Evolutionary conservation across 768 basidiomycete genomes (phyloP).

Genomic region (Leccinum aurantiacum): DNA sequence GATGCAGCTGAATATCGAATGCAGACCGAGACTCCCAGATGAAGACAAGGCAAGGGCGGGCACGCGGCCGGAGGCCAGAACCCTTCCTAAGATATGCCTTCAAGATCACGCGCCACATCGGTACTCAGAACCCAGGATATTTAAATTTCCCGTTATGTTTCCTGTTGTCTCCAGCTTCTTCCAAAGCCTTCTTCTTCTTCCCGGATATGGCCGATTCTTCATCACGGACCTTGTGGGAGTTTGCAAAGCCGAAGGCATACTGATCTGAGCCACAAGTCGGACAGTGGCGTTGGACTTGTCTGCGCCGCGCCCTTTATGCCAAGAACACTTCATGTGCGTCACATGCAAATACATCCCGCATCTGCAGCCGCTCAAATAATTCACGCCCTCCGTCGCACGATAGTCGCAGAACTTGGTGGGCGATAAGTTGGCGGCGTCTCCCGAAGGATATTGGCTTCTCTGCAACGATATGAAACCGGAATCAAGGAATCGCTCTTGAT

Average conservation of each 20-base stretch:
- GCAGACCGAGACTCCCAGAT: not conserved
- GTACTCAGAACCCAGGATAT: not conserved
- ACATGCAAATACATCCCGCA: not conserved
- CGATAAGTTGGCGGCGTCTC: not conserved
- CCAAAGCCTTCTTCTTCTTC: not conserved
- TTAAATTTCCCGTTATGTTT: not conserved
- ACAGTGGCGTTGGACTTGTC: not conserved
- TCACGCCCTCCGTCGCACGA: not conserved
- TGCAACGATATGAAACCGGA: not conserved
- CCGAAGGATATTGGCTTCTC: not conserved
- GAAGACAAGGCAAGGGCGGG: not conserved
- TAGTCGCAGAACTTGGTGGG: not conserved
- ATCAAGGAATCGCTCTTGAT: not conserved
- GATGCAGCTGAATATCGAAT: not conserved
- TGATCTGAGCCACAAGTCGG: not conserved
- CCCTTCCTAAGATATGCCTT: not conserved
- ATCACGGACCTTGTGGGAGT: not conserved
- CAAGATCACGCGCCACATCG: not conserved
- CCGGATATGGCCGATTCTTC: not conserved
- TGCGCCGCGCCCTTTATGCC: not conserved
- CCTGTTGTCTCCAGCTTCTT: conserved; percentile 4
- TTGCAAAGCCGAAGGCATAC: not conserved
- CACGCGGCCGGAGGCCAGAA: not conserved
- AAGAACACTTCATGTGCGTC: not conserved
- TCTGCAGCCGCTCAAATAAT: not conserved